Percentiles rank a stretch among this genome's conserved stretches.
Evolutionary conservation across 257 asterid genomes (phyloP).

Genomic region (Ocimum tenuiflorum): DNA sequence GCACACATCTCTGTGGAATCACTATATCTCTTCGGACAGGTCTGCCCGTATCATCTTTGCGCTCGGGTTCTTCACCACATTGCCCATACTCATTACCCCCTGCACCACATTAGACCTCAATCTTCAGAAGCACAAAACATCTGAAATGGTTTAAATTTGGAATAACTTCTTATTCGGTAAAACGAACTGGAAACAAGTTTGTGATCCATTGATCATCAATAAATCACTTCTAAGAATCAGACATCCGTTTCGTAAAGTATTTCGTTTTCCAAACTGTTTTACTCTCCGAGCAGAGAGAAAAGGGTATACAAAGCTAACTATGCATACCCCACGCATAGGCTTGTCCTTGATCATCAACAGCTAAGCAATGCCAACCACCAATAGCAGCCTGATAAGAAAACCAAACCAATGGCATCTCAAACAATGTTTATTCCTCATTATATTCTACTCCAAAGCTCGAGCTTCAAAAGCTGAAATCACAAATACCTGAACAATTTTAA

Average conservation of each 20-base stretch:
- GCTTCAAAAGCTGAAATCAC: neutral
- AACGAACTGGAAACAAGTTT: constrained; percentile 10
- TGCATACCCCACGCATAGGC: constrained; percentile 96
- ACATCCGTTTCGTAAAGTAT: neutral
- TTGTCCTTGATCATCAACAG: constrained; percentile 92
- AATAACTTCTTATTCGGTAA: neutral
- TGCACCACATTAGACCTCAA: constrained; percentile 27
- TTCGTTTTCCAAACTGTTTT: neutral
- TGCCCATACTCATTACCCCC: constrained; percentile 99
- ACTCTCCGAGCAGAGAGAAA: constrained; percentile 3
- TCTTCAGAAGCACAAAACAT: constrained; percentile 11
- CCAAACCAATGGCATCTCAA: constrained; percentile 9
- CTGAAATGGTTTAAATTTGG: neutral
- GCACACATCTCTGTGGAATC: constrained; percentile 83
- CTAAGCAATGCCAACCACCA: constrained; percentile 99
- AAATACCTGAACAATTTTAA: constrained; percentile 86
- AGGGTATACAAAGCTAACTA: neutral
- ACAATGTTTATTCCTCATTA: neutral
- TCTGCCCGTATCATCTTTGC: constrained; percentile 76
- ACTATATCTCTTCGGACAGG: constrained; percentile 90
- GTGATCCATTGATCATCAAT: constrained; percentile 3
- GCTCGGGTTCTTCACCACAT: constrained; percentile 99
- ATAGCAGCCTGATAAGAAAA: constrained; percentile 74
- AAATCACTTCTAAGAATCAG: neutral
- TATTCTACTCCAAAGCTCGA: neutral